Conservation (phyloP, 2,329 filamentous ascomycete genomes). For the Beauveria pseudobassiana region DNA sequence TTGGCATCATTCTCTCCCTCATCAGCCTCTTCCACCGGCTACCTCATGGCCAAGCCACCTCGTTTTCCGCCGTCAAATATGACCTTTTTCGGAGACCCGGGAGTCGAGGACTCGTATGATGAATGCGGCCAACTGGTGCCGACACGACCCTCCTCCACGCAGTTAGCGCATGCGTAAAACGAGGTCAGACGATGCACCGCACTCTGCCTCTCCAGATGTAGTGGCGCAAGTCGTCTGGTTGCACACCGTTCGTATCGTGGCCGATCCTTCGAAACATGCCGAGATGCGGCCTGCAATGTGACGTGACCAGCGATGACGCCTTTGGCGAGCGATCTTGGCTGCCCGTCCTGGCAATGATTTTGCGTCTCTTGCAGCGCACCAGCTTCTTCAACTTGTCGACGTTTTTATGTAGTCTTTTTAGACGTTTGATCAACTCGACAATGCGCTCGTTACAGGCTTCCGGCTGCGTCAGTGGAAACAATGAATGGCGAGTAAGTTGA, state of each 20-base stretch:
- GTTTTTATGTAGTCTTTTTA: not conserved
- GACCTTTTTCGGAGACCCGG: too few relatives aligned
- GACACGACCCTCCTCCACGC: not conserved
- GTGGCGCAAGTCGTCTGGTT: not conserved
- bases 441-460: too few relatives aligned
- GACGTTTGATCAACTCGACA: not conserved
- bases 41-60: too few relatives aligned
- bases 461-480: too few relatives aligned
- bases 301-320: not conserved
- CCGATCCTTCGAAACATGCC: not conserved
- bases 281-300: not conserved
- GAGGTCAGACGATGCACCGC: constrained; percentile 9
- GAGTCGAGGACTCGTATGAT: not conserved
- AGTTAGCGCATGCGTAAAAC: not conserved
- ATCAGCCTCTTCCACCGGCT: too few relatives aligned
- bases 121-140: constrained; percentile 1
- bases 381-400: not conserved
- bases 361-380: not conserved
- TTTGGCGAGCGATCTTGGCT: not conserved
- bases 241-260: not conserved
- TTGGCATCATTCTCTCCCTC: too few relatives aligned
- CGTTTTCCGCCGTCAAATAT: too few relatives aligned
- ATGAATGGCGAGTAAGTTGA: too few relatives aligned
- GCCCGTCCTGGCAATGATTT: not conserved
- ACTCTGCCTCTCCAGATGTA: not conserved